Evolutionary conservation across 345 rosid genomes (phyloP).

Genomic region (Eutrema japonicum): DNA sequence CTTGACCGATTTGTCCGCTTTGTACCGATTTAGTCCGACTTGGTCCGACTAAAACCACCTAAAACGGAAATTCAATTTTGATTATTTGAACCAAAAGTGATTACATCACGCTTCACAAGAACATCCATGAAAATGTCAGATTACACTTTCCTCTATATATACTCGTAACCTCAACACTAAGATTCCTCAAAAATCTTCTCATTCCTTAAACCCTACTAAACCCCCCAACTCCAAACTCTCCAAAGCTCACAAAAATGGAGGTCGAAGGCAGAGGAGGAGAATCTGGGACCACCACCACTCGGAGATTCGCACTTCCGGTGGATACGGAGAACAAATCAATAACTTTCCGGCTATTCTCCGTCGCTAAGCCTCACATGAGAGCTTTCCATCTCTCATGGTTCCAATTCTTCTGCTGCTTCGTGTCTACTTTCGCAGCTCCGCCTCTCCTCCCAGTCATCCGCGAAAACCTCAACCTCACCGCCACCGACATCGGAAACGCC

Average conservation of each 20-base stretch:
- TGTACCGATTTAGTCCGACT: too few relatives aligned
- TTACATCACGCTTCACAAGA: conserved; percentile 22
- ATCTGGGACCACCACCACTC: conserved; percentile 13
- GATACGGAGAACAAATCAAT: conserved; percentile 84
- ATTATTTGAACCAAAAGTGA: neutral
- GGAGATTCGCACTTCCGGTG: conserved; percentile 70
- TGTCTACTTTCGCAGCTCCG: conserved; percentile 87
- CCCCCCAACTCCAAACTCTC: neutral
- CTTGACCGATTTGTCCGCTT: too few relatives aligned
- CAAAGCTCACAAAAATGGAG: conserved; percentile 26
- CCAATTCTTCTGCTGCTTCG: conserved; percentile 82
- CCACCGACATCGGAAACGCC: conserved; percentile 87
- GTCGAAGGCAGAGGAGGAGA: conserved; percentile 42
- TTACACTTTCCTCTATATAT: conserved; percentile 37
- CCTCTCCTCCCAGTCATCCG: conserved; percentile 88
- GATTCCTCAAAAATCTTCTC: conserved; percentile 2
- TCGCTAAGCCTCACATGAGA: conserved; percentile 80
- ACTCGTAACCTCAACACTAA: conserved; percentile 25
- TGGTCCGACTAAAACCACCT: too few relatives aligned
- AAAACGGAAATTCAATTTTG: too few relatives aligned
- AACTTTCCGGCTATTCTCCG: conserved; percentile 67
- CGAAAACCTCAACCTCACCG: conserved; percentile 81
- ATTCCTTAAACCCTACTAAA: conserved; percentile 5
- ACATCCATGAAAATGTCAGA: conserved; percentile 33
- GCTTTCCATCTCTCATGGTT: conserved; percentile 91